A percentile compares a stretch with the other conserved stretches of the same genome.
Conservation (phyloP, 306 rosid genomes). For the Rosa lucieae region DNA sequence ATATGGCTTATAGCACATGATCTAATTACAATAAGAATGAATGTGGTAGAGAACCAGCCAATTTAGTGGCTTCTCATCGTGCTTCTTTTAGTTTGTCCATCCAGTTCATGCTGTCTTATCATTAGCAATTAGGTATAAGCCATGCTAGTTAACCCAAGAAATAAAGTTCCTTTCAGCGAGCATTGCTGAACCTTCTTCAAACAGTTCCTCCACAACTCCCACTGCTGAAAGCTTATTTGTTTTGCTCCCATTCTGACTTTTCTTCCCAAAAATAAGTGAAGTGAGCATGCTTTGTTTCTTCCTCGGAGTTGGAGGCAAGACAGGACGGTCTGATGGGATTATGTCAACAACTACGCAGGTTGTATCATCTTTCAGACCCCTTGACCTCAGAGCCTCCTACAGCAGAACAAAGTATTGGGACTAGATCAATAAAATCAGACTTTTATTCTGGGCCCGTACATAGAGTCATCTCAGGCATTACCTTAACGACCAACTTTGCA, state of each 20-base stretch:
- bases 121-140: neutral
- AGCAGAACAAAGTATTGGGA: constrained; percentile 21
- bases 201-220: constrained; percentile 93
- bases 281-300: constrained; percentile 71
- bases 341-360: constrained; percentile 97
- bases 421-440: constrained; percentile 18
- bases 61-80: neutral
- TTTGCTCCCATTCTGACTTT: constrained; percentile 63
- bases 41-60: too few species aligned
- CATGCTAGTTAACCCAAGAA: neutral
- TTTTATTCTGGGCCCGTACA: constrained; percentile 11
- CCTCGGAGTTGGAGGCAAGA: constrained; percentile 65
- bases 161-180: constrained; percentile 76
- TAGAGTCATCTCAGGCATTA: constrained; percentile 30
- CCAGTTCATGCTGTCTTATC: neutral
- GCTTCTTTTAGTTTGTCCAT: neutral
- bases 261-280: constrained; percentile 78
- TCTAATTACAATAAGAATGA: neutral
- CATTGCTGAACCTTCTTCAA: constrained; percentile 99
- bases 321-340: constrained; percentile 78
- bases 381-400: constrained; percentile 93
- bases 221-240: constrained; percentile 84
- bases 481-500: constrained; percentile 98
- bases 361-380: constrained; percentile 99
- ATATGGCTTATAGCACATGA: neutral